These are phyloP conservation scores for Saksenaea oblongispora DNA, from an alignment of 371 early-diverging fungal species.

Conservation along the genomic window DNA sequence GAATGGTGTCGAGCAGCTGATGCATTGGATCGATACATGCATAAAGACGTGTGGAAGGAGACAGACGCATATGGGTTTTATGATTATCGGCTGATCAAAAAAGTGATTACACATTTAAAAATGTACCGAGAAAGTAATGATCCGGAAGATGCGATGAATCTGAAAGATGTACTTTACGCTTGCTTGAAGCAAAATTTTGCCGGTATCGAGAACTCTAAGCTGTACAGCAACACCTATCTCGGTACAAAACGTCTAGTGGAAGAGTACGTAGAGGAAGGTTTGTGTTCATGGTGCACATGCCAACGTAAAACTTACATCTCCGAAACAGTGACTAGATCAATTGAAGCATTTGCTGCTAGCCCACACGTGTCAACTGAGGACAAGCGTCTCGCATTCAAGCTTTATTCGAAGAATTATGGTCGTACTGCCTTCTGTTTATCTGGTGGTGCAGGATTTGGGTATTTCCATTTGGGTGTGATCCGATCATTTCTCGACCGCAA, in stretches of 20 bases:
- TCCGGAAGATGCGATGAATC: slow-evolving; percentile 32
- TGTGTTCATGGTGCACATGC: neutral
- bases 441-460: slow-evolving; percentile 90
- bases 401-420: slow-evolving; percentile 80
- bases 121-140: slow-evolving; percentile 34
- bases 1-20: slow-evolving; percentile 76
- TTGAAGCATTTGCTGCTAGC: slow-evolving; percentile 63
- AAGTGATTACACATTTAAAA: slow-evolving; percentile 56
- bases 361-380: slow-evolving; percentile 50
- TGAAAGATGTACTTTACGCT: slow-evolving; percentile 58
- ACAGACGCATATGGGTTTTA: slow-evolving; percentile 65
- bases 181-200: slow-evolving; percentile 81
- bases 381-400: slow-evolving; percentile 73
- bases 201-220: slow-evolving; percentile 74
- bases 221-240: slow-evolving; percentile 76
- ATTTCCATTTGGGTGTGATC: slow-evolving; percentile 79
- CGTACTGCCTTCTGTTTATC: slow-evolving; percentile 86
- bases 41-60: slow-evolving; percentile 74
- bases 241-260: slow-evolving; percentile 82
- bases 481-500: slow-evolving; percentile 75
- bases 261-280: slow-evolving; percentile 79
- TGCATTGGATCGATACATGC: slow-evolving; percentile 69
- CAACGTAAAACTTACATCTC: neutral
- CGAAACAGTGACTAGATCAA: slow-evolving; percentile 58
- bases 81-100: slow-evolving; percentile 69